These are phyloP conservation scores for Apophysomyces ossiformis DNA, from an alignment of 371 early-diverging fungal species.

Conservation along the genomic window DNA sequence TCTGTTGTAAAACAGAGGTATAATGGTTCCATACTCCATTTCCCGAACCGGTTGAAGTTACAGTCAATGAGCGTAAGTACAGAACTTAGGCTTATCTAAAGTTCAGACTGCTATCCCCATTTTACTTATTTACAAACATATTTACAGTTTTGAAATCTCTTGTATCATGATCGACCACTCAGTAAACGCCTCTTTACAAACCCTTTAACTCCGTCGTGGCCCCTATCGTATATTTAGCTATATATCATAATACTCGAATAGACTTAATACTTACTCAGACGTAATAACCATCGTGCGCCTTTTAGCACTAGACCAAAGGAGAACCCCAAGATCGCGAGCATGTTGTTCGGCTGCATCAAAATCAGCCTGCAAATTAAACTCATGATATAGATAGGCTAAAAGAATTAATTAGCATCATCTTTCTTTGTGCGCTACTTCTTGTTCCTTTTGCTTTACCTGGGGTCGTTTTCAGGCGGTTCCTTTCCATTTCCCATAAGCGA, in stretches of 20 bases:
- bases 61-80: no score
- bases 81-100: no score
- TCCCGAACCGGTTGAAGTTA: no score
- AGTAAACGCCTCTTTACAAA: conserved; percentile 53
- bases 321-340: conserved; percentile 78
- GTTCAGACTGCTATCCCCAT: no score
- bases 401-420: neutral
- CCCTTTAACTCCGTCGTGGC: conserved; percentile 63
- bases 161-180: conserved; percentile 6
- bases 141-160: neutral
- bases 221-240: conserved; percentile 23
- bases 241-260: neutral
- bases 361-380: conserved; percentile 78
- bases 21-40: no score
- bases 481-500: conserved; percentile 96
- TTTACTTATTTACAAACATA: neutral
- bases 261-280: conserved; percentile 44
- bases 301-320: conserved; percentile 75
- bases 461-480: conserved; percentile 79
- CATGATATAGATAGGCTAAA: conserved; percentile 79
- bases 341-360: conserved; percentile 78
- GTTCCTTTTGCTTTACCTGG: conserved; percentile 32
- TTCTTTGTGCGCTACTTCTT: neutral
- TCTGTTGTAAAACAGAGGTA: no score
- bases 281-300: conserved; percentile 71